These are phyloP conservation scores for Vararia minispora DNA, from an alignment of 768 basidiomycete species.

Conservation along the genomic window DNA sequence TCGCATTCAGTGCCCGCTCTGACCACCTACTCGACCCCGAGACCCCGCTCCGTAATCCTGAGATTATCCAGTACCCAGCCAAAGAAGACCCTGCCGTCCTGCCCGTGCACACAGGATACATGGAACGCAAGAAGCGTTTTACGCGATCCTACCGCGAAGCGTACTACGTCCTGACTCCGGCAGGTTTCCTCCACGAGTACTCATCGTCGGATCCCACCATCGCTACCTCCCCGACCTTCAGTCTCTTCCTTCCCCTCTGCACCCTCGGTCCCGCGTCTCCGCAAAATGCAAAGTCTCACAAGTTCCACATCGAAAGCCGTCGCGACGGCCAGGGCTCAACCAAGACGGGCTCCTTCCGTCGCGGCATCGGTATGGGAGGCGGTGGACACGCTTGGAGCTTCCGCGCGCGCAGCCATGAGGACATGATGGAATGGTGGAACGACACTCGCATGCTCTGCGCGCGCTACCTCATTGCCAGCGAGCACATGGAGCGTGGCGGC, in stretches of 20 bases:
- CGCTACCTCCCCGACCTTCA: slow-evolving; percentile 59
- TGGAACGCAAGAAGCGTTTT: slow-evolving; percentile 95
- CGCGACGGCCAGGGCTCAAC: slow-evolving; percentile 70
- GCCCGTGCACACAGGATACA: slow-evolving; percentile 77
- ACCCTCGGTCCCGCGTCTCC: slow-evolving; percentile 87
- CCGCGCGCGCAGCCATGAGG: slow-evolving; percentile 79
- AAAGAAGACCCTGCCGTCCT: slow-evolving; percentile 83
- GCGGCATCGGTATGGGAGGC: slow-evolving; percentile 17
- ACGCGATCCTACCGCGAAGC: slow-evolving; percentile 77
- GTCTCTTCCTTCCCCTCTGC: slow-evolving; percentile 87
- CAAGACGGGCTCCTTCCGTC: slow-evolving; percentile 42
- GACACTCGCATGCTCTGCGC: slow-evolving; percentile 91
- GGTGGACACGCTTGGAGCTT: slow-evolving; percentile 78
- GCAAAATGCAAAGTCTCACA: slow-evolving; percentile 62
- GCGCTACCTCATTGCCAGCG: slow-evolving; percentile 86
- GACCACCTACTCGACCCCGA: slow-evolving; percentile 97
- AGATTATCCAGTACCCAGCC: slow-evolving; percentile 71
- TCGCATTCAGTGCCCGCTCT: slow-evolving; percentile 83
- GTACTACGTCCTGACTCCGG: slow-evolving; percentile 88
- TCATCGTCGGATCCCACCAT: slow-evolving; percentile 58
- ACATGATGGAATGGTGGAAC: slow-evolving; percentile 99
- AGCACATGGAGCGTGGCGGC: slow-evolving; percentile 85
- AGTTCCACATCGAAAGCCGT: slow-evolving; percentile 94
- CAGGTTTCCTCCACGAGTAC: slow-evolving; percentile 95
- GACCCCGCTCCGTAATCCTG: slow-evolving; percentile 79